Conservation (phyloP, 1,284 basidiomycete genomes). For the Ustilago shanxiensis region DNA sequence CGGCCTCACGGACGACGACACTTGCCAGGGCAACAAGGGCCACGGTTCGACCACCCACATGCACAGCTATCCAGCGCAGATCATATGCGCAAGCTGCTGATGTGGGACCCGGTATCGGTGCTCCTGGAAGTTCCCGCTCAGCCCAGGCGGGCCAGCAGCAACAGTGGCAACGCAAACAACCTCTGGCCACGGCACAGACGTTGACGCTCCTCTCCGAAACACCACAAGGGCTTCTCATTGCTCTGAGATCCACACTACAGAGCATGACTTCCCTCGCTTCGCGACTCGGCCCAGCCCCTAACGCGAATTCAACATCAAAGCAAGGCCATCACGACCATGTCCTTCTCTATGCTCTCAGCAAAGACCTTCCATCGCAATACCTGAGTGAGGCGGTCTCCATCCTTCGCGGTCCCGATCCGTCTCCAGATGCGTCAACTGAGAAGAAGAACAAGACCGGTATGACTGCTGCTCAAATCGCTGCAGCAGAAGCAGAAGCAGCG, state of each 20-base stretch:
- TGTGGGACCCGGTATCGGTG: conserved; percentile 4
- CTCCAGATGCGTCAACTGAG: not conserved
- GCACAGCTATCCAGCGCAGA: conserved; percentile 19
- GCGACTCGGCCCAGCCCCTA: conserved; percentile 29
- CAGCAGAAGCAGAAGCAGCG: conserved; percentile 20
- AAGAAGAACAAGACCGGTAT: conserved; percentile 16
- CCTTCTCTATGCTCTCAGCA: conserved; percentile 58
- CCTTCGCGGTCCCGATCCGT: conserved; percentile 38
- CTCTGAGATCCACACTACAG: conserved; percentile 50
- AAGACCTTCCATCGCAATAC: conserved; percentile 51
- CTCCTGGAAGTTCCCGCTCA: not conserved
- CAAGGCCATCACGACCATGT: conserved; percentile 43
- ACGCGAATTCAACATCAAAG: conserved; percentile 5
- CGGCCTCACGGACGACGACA: conserved; percentile 21
- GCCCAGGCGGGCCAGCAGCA: conserved; percentile 30
- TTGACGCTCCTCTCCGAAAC: conserved; percentile 56
- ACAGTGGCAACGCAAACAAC: conserved; percentile 52
- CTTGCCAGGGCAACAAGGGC: conserved; percentile 10
- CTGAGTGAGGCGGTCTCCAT: conserved; percentile 52
- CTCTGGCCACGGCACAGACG: conserved; percentile 55
- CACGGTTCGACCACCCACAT: not conserved
- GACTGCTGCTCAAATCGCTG: conserved; percentile 37
- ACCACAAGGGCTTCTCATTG: conserved; percentile 52
- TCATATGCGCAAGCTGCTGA: conserved; percentile 32
- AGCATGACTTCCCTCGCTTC: conserved; percentile 45